Evolutionary conservation across 2,329 filamentous ascomycete genomes (phyloP).

Genomic region (Alternaria sp.): DNA sequence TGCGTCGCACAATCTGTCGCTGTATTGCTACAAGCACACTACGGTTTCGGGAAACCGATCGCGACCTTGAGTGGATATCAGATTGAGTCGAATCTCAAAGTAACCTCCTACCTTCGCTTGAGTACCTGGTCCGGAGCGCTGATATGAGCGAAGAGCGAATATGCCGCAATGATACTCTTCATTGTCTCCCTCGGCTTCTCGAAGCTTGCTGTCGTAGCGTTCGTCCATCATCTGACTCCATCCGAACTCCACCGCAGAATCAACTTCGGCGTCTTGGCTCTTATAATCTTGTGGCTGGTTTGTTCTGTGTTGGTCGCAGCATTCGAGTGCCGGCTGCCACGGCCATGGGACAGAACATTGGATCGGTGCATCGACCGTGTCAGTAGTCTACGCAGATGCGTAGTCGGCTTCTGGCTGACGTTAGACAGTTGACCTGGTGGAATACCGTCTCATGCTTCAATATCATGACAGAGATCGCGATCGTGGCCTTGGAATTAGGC

Average conservation of each 20-base stretch:
- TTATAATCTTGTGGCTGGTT: slow-evolving; percentile 20
- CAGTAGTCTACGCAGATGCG: neutral
- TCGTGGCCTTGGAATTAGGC: slow-evolving; percentile 27
- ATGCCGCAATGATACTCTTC: slow-evolving; percentile 32
- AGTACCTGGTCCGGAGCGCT: neutral
- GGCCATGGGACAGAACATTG: slow-evolving; percentile 24
- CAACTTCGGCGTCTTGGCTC: slow-evolving; percentile 16
- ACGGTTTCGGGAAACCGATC: slow-evolving; percentile 30
- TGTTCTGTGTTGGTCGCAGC: slow-evolving; percentile 17
- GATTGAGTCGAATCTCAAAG: slow-evolving; percentile 20
- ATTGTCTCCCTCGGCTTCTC: slow-evolving; percentile 33
- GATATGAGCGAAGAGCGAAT: slow-evolving; percentile 26
- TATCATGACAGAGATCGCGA: slow-evolving; percentile 26
- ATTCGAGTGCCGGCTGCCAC: slow-evolving; percentile 24
- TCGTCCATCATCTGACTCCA: slow-evolving; percentile 30
- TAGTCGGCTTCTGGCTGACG: neutral
- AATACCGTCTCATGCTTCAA: slow-evolving; percentile 18
- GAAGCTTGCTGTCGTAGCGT: slow-evolving; percentile 34
- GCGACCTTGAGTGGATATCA: slow-evolving; percentile 12
- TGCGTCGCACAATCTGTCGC: slow-evolving; percentile 26
- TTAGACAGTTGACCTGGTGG: slow-evolving; percentile 26
- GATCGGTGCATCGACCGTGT: slow-evolving; percentile 23
- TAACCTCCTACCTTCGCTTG: neutral
- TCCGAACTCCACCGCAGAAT: slow-evolving; percentile 19
- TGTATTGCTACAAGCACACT: slow-evolving; percentile 20